A percentile compares a stretch with the other conserved stretches of the same genome.
Conservation (phyloP, 2,329 filamentous ascomycete species). For the Calonectria naviculata region DNA sequence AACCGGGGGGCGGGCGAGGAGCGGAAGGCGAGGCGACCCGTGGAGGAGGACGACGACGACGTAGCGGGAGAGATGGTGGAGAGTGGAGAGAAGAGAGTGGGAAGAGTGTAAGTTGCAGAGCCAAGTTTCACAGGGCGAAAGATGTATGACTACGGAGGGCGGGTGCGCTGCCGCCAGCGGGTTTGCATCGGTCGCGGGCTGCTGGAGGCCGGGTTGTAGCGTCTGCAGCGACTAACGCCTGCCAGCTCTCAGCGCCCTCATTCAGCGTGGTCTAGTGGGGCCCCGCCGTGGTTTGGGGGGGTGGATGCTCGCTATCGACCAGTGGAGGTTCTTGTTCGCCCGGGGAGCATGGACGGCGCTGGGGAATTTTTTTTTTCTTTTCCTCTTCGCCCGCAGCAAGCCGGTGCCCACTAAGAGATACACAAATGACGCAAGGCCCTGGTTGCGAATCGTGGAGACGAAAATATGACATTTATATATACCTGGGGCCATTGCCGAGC, state of each 20-base stretch:
- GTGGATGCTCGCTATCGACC: slow-evolving; percentile 3
- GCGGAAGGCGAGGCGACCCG: slow-evolving; percentile 19
- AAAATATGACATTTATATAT: slow-evolving; percentile 23
- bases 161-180: slow-evolving; percentile 22
- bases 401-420: slow-evolving; percentile 27
- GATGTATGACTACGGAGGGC: slow-evolving; percentile 23
- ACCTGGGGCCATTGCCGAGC: neutral
- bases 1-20: slow-evolving; percentile 17
- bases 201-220: slow-evolving; percentile 19
- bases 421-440: slow-evolving; percentile 38
- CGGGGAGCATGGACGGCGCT: neutral
- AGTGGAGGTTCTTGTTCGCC: neutral
- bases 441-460: slow-evolving; percentile 28
- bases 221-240: slow-evolving; percentile 13
- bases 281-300: slow-evolving; percentile 5
- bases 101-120: slow-evolving; percentile 25
- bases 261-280: slow-evolving; percentile 11
- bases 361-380: slow-evolving; percentile 5
- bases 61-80: slow-evolving; percentile 24
- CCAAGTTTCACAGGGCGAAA: slow-evolving; percentile 37
- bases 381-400: slow-evolving; percentile 29
- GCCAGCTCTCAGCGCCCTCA: slow-evolving; percentile 6
- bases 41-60: slow-evolving; percentile 25
- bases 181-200: slow-evolving; percentile 25
- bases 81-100: slow-evolving; percentile 17